phyloP scores from a whole-genome alignment of 2,329 filamentous ascomycete genomes.

The Aspergillus quadricinctus region DNA sequence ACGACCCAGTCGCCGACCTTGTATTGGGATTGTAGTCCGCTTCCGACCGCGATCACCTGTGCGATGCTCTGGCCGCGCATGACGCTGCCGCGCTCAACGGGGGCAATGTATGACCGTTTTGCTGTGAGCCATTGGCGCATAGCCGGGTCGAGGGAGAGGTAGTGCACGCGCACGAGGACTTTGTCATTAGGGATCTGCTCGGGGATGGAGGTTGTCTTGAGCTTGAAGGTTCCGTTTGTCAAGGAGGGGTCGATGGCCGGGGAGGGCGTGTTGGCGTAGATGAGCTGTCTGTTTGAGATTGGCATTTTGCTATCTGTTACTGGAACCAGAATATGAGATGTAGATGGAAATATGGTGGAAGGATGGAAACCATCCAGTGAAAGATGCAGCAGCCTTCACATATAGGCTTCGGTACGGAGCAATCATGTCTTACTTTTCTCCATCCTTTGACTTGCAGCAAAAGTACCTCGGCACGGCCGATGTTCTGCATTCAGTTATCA shows the following conservation, averaged over 20 bases:
- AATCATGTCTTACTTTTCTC: neutral
- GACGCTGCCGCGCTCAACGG: slow-evolving; percentile 62
- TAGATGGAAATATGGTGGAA: neutral
- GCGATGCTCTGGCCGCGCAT: slow-evolving; percentile 64
- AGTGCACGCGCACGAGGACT: slow-evolving; percentile 57
- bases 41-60: slow-evolving; percentile 56
- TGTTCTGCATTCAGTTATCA: neutral
- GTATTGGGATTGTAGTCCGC: slow-evolving; percentile 29
- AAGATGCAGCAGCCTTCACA: neutral
- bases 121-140: slow-evolving; percentile 68
- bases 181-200: slow-evolving; percentile 47
- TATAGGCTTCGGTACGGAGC: neutral
- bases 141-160: slow-evolving; percentile 68
- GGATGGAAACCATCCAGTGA: slow-evolving; percentile 10
- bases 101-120: slow-evolving; percentile 60
- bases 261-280: slow-evolving; percentile 32
- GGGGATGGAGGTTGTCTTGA: slow-evolving; percentile 24
- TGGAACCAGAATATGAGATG: neutral
- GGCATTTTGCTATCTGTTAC: slow-evolving; percentile 8
- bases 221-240: slow-evolving; percentile 30
- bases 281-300: slow-evolving; percentile 33
- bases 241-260: slow-evolving; percentile 36
- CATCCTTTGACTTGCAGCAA: neutral
- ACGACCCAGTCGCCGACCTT: slow-evolving; percentile 46
- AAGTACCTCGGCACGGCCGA: neutral